Evolutionary conservation across 2,329 filamentous ascomycete species (phyloP).

Genomic region (Macroventuria anomochaeta): DNA sequence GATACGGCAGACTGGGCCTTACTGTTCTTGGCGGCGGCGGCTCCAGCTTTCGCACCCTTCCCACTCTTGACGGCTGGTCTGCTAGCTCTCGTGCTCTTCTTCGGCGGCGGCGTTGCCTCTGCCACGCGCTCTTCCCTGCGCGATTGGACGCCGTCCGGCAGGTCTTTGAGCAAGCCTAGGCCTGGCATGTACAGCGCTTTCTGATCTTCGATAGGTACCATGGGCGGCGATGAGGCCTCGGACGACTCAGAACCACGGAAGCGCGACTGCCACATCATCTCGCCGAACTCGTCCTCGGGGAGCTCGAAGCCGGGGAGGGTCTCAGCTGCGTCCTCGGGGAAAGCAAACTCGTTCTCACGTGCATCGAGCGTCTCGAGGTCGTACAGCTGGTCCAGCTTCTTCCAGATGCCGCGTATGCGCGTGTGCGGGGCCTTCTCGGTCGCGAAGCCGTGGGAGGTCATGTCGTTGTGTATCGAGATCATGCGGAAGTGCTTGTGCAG

Average conservation of each 20-base stretch:
- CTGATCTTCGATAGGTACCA: conserved; percentile 41
- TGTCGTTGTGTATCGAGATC: conserved; percentile 47
- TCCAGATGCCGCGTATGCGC: conserved; percentile 89
- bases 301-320: conserved; percentile 51
- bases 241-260: conserved; percentile 39
- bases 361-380: conserved; percentile 87
- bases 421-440: conserved; percentile 76
- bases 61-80: conserved; percentile 32
- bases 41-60: conserved; percentile 32
- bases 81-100: conserved; percentile 38
- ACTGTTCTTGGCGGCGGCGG: conserved; percentile 33
- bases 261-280: conserved; percentile 53
- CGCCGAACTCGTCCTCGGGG: conserved; percentile 53
- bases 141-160: conserved; percentile 35
- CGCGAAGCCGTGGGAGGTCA: conserved; percentile 67
- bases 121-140: conserved; percentile 39
- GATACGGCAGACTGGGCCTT: conserved; percentile 43
- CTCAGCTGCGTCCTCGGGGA: conserved; percentile 56
- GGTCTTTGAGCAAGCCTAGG: conserved; percentile 43
- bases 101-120: conserved; percentile 41
- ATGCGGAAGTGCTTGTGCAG: conserved; percentile 67
- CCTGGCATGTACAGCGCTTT: conserved; percentile 42
- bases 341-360: conserved; percentile 69
- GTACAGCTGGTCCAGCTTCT: conserved; percentile 82
- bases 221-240: conserved; percentile 38